Evolutionary conservation across 495 filamentous ascomycete species (phyloP).

Genomic region (Penicillium silybi): DNA sequence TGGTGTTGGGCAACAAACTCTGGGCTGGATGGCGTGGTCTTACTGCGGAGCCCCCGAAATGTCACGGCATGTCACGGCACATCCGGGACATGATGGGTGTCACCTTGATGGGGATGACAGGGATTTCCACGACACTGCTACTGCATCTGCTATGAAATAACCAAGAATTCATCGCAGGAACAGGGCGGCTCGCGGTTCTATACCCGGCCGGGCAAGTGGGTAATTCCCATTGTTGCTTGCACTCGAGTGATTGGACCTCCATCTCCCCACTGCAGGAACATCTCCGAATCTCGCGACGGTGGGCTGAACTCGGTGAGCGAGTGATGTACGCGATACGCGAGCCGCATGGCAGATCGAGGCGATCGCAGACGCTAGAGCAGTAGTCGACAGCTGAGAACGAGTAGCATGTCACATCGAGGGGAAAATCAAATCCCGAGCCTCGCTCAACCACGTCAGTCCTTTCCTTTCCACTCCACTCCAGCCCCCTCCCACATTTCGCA

Average conservation of each 20-base stretch:
- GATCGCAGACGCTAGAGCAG: conserved; percentile 4
- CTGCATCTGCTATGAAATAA: background rate
- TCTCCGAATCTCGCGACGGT: too few species aligned
- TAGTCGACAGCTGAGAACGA: background rate
- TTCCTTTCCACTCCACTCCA: background rate
- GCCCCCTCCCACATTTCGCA: background rate
- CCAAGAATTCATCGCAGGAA: background rate
- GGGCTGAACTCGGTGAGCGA: too few species aligned
- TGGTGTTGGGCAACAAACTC: background rate
- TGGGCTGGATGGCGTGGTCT: background rate
- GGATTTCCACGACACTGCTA: background rate
- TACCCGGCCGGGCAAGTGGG: conserved; percentile 4
- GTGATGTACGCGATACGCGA: conserved; percentile 16
- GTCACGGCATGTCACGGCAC: background rate
- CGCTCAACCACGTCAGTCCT: conserved; percentile 11
- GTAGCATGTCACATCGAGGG: conserved; percentile 16
- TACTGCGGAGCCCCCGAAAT: conserved; percentile 5
- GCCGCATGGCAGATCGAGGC: conserved; percentile 2
- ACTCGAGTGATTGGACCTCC: conserved; percentile 1
- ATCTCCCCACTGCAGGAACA: conserved; percentile 7
- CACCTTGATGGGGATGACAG: conserved; percentile 8
- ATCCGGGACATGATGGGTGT: conserved; percentile 3
- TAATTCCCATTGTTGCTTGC: background rate
- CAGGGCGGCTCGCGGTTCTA: conserved; percentile 2
- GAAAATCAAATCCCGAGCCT: conserved; percentile 11